phyloP scores from a whole-genome alignment of 2,329 filamentous ascomycete species.

The Lecanicillium sp. region DNA sequence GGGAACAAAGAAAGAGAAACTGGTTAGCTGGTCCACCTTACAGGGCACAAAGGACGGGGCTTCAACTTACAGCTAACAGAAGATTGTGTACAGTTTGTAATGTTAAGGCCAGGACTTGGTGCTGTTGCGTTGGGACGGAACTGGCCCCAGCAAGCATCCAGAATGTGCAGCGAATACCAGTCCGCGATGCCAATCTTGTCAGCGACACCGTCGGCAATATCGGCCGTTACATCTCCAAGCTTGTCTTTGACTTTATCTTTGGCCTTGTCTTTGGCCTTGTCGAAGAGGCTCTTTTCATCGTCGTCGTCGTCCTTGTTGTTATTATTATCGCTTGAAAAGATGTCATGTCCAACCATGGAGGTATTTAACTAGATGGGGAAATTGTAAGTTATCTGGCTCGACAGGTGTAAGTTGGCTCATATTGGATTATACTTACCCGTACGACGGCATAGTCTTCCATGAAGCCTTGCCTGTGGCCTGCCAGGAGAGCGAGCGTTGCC shows the following conservation, averaged over 20 bases:
- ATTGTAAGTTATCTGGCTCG: neutral
- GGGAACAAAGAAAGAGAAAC: neutral
- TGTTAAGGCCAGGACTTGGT: slow-evolving; percentile 28
- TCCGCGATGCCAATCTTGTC: slow-evolving; percentile 37
- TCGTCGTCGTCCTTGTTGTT: neutral
- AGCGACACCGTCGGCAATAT: slow-evolving; percentile 30
- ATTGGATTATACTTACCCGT: neutral
- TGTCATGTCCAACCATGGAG: neutral
- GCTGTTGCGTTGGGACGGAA: slow-evolving; percentile 35
- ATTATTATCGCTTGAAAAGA: neutral
- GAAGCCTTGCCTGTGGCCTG: neutral
- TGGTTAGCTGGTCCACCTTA: neutral
- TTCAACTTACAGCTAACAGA: slow-evolving; percentile 29
- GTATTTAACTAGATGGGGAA: slow-evolving; percentile 1
- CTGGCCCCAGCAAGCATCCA: slow-evolving; percentile 37
- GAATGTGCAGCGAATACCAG: slow-evolving; percentile 44
- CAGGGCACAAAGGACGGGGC: neutral
- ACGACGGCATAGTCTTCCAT: slow-evolving; percentile 5
- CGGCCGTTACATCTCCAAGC: slow-evolving; percentile 30
- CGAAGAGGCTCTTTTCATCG: slow-evolving; percentile 1
- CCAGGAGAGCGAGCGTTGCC: slow-evolving; percentile 1
- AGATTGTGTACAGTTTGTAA: slow-evolving; percentile 35
- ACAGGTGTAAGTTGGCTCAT: neutral
- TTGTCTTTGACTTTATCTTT: slow-evolving; percentile 26
- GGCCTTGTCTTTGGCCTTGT: slow-evolving; percentile 17